Base-by-base conservation (phyloP, 495 filamentous ascomycete species). In the Podospora fimiseda region DNA sequence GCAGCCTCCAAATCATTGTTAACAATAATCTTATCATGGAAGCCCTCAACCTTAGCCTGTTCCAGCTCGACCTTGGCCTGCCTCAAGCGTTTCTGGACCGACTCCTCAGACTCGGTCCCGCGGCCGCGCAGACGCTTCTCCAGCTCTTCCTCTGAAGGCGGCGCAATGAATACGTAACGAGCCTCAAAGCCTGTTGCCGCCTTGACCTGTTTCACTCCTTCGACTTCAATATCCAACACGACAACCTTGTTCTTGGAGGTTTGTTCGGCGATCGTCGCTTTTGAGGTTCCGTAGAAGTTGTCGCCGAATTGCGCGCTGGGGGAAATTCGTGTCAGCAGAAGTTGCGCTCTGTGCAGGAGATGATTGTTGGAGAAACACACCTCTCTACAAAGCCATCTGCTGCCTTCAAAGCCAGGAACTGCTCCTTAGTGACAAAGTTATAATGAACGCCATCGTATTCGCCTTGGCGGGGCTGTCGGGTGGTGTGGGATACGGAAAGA, bases 121-220 rank as follows among this genome's bases (percentile, higher is more conserved):
- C 93, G 77, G n/a, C 84, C 85, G 30, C 90, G 79, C 41, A 96
- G 74, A 15, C 93, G 79, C 60, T 71, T 61, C 69, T 95, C 90
- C 41, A 96, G 79, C 22, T 78, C 79, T 55, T 86, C 83, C 56
- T 90, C 64, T 18, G 78, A 84, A 1, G 87, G 92, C 2, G 93
- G 92, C 30, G 85, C 79, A 51, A 96, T 75, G 67, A 96, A 96
- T 49, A 95, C 65, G 66, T 87, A 95, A 24, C 90, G 83, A 11
- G 92, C 87, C 52, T 83, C 74, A 59, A 94, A 77, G 64, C 81
- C 74, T 45, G 85, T n/a, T n/a, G n/a, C 83, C 13, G 79, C 78
- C 64, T 88, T 88, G 53, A 98, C 88, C 73, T 96, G 93, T 72
- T 96, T 96, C 43, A 96, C 91, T 23, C 92, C 93, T 85, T 96